phyloP scores from a whole-genome alignment of 306 rosid genomes.

The Begonia masoniana region DNA sequence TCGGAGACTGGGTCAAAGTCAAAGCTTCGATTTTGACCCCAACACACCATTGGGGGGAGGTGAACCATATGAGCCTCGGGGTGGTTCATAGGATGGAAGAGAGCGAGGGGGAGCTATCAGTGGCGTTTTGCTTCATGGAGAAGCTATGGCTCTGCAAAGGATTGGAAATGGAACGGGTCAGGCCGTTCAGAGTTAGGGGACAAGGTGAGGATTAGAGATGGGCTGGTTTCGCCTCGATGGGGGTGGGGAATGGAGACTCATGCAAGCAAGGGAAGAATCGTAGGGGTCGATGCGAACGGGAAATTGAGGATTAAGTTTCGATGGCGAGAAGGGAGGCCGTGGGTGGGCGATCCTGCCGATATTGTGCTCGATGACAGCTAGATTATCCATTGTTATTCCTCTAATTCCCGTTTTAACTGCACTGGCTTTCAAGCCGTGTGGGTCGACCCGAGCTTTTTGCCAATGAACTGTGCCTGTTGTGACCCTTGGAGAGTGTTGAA shows the following conservation, averaged over 20 bases:
- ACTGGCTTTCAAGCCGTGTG: too few relatives aligned
- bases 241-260: constrained; percentile 99
- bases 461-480: too few relatives aligned
- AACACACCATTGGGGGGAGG: constrained; percentile 97
- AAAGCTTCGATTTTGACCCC: constrained; percentile 71
- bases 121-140: constrained; percentile 73
- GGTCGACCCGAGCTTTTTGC: too few relatives aligned
- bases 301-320: constrained; percentile 80
- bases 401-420: too few relatives aligned
- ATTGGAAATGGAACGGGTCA: constrained; percentile 60
- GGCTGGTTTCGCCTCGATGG: constrained; percentile 79
- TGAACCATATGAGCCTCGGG: constrained; percentile 69
- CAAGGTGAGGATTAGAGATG: constrained; percentile 80
- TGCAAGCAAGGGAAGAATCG: constrained; percentile 79
- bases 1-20: constrained; percentile 90
- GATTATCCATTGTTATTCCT: neutral
- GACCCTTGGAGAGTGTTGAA: too few relatives aligned
- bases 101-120: constrained; percentile 69
- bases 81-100: constrained; percentile 88
- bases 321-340: constrained; percentile 98
- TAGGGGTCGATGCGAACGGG: constrained; percentile 93
- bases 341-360: constrained; percentile 98
- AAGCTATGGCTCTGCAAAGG: constrained; percentile 88
- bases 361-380: constrained; percentile 48
- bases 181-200: constrained; percentile 72